Base-by-base conservation (phyloP, 805 yeast genomes). In the Sporopachydermia lactativora region DNA sequence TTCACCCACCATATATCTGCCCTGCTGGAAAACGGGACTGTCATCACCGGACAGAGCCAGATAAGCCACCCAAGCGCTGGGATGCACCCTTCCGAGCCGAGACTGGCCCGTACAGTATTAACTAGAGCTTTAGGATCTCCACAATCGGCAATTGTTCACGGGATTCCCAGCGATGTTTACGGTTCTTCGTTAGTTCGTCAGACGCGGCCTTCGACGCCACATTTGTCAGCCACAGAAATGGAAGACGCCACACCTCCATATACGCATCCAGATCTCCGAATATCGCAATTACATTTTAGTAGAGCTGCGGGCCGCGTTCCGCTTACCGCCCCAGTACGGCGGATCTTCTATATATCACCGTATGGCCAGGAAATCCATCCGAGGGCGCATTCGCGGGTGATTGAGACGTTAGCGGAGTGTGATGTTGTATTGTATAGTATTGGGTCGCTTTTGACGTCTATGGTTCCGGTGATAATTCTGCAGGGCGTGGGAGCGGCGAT, bases 31-130 rank as follows among this genome's bases (percentile, higher is more conserved):
- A 72, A 83, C 56, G 95, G 94, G 2, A 64, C 70, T 3, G 64
- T 80, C 2, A 77, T 88, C 28, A 80, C 88, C 0, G 97, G 97
- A 8, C 97, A 88, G 56, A 79, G 89, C 3, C 95, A 86, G 53
- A 88, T 88, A 6, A 84, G 95, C 1, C 97, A 88, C 58, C 97
- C 97, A 1, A 60, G 31, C n/a, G n/a, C n/a, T n/a, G n/a, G n/a
- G n/a, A n/a, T 69, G 14, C 57, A 53, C 17, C 19, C 48, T 8
- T 41, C 5, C 40, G 39, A 11, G 19, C 19, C 13, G 38, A 37
- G 11, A 16, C 8, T 8, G 41, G 36, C n/a, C 8, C 31, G 31
- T 24, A 8, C 31, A 8, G 31, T 8, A 24, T 8, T 8, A 8
- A 24, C 31, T 24, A n/a, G 31, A 24, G 31, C 13, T 24, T 8